These are phyloP conservation scores for Amylocystis lapponica DNA, from an alignment of 768 basidiomycete species.

Conservation along the genomic window DNA sequence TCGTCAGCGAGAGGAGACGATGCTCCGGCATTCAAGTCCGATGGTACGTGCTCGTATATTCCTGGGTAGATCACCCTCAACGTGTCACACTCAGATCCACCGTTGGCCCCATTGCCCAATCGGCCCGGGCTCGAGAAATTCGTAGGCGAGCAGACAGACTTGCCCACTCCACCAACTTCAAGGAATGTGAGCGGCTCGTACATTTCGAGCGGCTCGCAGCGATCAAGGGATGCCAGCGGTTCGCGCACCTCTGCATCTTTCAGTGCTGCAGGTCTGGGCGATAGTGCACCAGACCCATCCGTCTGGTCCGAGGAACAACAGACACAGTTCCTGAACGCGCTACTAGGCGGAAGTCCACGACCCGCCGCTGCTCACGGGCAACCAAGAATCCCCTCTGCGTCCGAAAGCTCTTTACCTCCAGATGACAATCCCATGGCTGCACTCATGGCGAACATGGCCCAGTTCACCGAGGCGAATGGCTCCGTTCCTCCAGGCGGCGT, in stretches of 20 bases:
- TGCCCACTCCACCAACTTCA: slow-evolving; percentile 22
- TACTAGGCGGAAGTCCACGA: slow-evolving; percentile 34
- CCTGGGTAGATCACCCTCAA: neutral
- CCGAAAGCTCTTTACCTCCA: neutral
- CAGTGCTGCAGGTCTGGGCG: slow-evolving; percentile 14
- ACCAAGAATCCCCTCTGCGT: slow-evolving; percentile 2
- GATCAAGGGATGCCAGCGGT: slow-evolving; percentile 21
- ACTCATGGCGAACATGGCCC: slow-evolving; percentile 27
- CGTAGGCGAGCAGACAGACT: slow-evolving; percentile 30
- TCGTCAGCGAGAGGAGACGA: slow-evolving; percentile 71
- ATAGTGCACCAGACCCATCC: slow-evolving; percentile 41
- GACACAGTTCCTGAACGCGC: slow-evolving; percentile 58
- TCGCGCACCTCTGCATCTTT: slow-evolving; percentile 21
- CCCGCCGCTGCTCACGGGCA: slow-evolving; percentile 5
- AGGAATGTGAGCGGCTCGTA: slow-evolving; percentile 10
- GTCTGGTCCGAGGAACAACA: slow-evolving; percentile 69
- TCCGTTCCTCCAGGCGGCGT: slow-evolving; percentile 25
- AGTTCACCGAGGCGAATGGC: slow-evolving; percentile 9
- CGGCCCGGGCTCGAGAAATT: slow-evolving; percentile 28
- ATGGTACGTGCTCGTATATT: slow-evolving; percentile 32
- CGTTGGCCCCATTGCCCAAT: slow-evolving; percentile 29
- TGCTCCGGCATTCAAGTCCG: slow-evolving; percentile 46
- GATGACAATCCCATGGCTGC: slow-evolving; percentile 27
- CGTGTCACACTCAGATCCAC: slow-evolving; percentile 29
- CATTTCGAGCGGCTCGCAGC: slow-evolving; percentile 1